Evolutionary conservation across 768 basidiomycete species (phyloP).

Genomic region (Sarcodon sp.): DNA sequence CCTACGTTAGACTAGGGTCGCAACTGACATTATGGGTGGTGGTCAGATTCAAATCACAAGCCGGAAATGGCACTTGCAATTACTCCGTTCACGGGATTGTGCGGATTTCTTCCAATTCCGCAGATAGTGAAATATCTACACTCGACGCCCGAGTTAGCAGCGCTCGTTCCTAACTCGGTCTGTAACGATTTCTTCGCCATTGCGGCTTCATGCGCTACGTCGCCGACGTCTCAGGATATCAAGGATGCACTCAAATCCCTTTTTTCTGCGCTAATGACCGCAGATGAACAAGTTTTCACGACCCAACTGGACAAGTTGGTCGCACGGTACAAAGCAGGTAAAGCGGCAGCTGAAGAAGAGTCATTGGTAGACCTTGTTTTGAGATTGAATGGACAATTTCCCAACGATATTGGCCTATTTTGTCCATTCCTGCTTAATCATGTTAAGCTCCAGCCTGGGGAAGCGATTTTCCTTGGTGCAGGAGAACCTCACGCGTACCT

Average conservation of each 20-base stretch:
- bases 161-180: constrained; percentile 50
- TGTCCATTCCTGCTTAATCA: constrained; percentile 87
- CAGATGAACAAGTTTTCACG: constrained; percentile 39
- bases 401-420: constrained; percentile 87
- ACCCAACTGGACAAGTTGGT: constrained; percentile 45
- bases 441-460: constrained; percentile 62
- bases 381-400: constrained; percentile 60
- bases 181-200: constrained; percentile 35
- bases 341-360: constrained; percentile 25
- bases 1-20: not conserved
- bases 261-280: constrained; percentile 79
- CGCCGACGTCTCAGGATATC: constrained; percentile 29
- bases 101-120: constrained; percentile 81
- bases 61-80: constrained; percentile 98
- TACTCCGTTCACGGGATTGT: constrained; percentile 81
- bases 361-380: constrained; percentile 52
- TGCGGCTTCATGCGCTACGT: constrained; percentile 22
- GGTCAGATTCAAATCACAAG: constrained; percentile 87
- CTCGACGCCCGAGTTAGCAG: constrained; percentile 62
- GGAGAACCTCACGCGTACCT: constrained; percentile 97
- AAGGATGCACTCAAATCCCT: constrained; percentile 60
- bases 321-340: constrained; percentile 40
- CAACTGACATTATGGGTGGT: not conserved
- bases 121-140: constrained; percentile 57
- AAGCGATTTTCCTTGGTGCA: constrained; percentile 91